Evolutionary conservation across 2,329 filamentous ascomycete species (phyloP).

Genomic region (Gaeumannomyces tritici): DNA sequence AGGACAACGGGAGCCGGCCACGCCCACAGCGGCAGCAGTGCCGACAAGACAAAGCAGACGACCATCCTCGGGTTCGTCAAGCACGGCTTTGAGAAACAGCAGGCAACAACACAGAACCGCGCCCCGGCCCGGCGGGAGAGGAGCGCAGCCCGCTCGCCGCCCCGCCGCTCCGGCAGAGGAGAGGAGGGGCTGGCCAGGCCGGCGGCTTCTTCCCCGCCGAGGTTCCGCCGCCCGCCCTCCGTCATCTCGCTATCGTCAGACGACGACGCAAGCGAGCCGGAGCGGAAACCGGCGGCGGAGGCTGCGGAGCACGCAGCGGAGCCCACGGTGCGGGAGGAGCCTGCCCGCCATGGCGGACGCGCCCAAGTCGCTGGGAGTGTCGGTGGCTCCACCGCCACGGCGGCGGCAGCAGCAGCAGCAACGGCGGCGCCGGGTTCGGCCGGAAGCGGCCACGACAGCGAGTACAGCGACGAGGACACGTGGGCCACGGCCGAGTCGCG

Average conservation of each 20-base stretch:
- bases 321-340: neutral
- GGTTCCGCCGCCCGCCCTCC: neutral
- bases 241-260: neutral
- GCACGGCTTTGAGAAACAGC: neutral
- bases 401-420: neutral
- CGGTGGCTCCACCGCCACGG: too few relatives aligned
- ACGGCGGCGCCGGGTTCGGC: neutral
- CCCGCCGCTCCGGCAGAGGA: too few relatives aligned
- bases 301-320: neutral
- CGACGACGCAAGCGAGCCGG: neutral
- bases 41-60: neutral
- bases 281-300: neutral
- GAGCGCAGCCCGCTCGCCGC: neutral
- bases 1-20: neutral
- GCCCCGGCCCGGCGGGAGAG: too few relatives aligned
- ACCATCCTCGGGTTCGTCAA: neutral
- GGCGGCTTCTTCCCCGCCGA: neutral
- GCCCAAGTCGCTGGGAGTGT: neutral
- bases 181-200: neutral
- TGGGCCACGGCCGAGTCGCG: neutral
- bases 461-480: neutral
- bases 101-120: neutral
- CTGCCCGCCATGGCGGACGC: neutral
- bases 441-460: neutral
- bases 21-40: neutral